These are phyloP conservation scores for Pichia sporocuriosa DNA, from an alignment of 805 yeast species.

Conservation along the genomic window DNA sequence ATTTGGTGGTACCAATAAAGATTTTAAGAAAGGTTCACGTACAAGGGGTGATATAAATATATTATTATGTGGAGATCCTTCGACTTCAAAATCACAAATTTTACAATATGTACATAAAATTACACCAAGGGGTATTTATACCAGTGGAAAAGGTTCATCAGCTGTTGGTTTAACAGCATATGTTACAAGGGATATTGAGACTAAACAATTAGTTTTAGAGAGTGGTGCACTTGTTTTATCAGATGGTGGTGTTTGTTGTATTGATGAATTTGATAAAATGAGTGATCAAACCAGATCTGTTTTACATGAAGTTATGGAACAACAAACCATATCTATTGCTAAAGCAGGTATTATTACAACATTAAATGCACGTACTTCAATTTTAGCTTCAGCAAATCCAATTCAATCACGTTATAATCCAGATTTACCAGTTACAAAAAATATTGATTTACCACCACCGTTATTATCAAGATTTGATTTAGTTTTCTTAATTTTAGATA, in stretches of 20 bases:
- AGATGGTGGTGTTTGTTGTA: slow-evolving; percentile 98
- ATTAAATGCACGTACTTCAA: slow-evolving; percentile 90
- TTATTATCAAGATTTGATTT: slow-evolving; percentile 89
- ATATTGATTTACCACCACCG: slow-evolving; percentile 96
- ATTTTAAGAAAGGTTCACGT: slow-evolving; percentile 82
- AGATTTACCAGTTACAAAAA: slow-evolving; percentile 87
- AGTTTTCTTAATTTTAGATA: slow-evolving; percentile 86
- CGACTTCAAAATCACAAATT: slow-evolving; percentile 93
- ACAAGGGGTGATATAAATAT: slow-evolving; percentile 95
- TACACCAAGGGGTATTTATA: slow-evolving; percentile 96
- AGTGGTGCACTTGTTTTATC: slow-evolving; percentile 94
- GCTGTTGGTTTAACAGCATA: slow-evolving; percentile 99
- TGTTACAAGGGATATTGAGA: slow-evolving; percentile 88
- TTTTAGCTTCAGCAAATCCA: slow-evolving; percentile 95
- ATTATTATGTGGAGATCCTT: slow-evolving; percentile 94
- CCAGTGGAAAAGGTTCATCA: slow-evolving; percentile 98
- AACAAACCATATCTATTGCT: slow-evolving; percentile 95
- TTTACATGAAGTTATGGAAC: slow-evolving; percentile 98
- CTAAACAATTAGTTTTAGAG: slow-evolving; percentile 88
- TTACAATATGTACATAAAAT: slow-evolving; percentile 93
- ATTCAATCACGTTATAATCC: slow-evolving; percentile 94
- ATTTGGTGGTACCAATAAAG: slow-evolving; percentile 93
- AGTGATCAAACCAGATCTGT: slow-evolving; percentile 90
- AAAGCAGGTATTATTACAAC: slow-evolving; percentile 98
- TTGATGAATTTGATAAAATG: slow-evolving; percentile 98